Conservation (phyloP, 2,329 filamentous ascomycete species). For the Botrytis pseudocinerea region DNA sequence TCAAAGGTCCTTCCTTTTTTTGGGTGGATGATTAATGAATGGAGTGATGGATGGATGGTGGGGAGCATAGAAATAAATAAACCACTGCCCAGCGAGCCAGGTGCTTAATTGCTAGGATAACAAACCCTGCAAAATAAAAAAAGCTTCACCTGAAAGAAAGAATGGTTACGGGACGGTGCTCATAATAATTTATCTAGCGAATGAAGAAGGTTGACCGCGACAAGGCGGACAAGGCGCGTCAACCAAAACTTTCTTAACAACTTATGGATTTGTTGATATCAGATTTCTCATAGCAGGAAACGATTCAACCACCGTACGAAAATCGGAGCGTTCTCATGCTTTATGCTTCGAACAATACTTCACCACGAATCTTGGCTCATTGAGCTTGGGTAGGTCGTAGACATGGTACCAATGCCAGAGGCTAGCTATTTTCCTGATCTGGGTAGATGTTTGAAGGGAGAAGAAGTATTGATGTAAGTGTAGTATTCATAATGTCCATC, state of each 20-base stretch:
- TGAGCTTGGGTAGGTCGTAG: constrained; percentile 56
- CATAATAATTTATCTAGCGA: constrained; percentile 6
- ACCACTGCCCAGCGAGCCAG: not conserved
- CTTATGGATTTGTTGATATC: constrained; percentile 6
- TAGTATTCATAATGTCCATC: not conserved
- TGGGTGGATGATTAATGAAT: not conserved
- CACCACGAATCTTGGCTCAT: constrained; percentile 37
- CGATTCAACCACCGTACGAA: not conserved
- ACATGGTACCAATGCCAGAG: constrained; percentile 71
- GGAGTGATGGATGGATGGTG: not conserved
- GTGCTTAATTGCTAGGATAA: not conserved
- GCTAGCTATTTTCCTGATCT: constrained; percentile 79
- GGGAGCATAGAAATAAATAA: not conserved
- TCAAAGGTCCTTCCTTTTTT: not conserved
- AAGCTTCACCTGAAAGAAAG: constrained; percentile 1
- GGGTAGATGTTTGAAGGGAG: constrained; percentile 80
- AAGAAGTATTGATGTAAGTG: constrained; percentile 75
- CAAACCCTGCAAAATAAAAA: constrained; percentile 18
- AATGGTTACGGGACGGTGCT: constrained; percentile 4
- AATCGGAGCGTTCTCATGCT: constrained; percentile 35
- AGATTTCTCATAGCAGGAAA: not conserved
- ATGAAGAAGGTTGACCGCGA: constrained; percentile 11
- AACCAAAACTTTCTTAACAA: constrained; percentile 20
- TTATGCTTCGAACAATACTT: constrained; percentile 37
- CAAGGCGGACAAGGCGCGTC: constrained; percentile 31